Conservation (phyloP, 2,329 filamentous ascomycete genomes). For the Botryotinia narcissicola region DNA sequence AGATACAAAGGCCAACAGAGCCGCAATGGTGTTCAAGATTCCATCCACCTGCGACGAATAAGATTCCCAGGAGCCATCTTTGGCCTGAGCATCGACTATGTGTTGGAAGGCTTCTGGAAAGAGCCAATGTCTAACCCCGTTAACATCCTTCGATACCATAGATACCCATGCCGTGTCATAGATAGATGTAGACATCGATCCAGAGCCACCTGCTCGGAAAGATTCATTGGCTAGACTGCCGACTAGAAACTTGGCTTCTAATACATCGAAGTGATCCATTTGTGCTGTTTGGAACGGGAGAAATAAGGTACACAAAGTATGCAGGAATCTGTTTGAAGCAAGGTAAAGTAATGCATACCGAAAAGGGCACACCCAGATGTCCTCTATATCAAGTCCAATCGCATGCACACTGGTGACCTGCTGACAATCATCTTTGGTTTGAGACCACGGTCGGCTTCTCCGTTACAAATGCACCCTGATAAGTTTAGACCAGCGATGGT, state of each 20-base stretch:
- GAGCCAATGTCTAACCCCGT: background rate
- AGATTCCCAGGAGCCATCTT: background rate
- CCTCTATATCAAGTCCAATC: background rate
- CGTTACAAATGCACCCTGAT: background rate
- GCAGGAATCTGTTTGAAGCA: background rate
- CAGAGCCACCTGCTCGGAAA: background rate
- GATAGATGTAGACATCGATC: slow-evolving; percentile 2
- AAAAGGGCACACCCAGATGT: too few relatives aligned
- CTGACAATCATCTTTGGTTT: background rate
- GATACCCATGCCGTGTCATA: slow-evolving; percentile 15
- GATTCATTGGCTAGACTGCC: background rate
- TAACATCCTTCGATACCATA: background rate
- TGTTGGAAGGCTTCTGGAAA: background rate
- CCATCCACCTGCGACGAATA: slow-evolving; percentile 5
- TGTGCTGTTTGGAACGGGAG: background rate
- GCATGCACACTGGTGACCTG: background rate
- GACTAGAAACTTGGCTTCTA: background rate
- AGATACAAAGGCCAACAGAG: slow-evolving; percentile 13
- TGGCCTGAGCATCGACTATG: background rate
- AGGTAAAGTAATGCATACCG: background rate
- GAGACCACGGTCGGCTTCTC: background rate
- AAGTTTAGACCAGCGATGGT: background rate
- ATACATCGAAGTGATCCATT: background rate
- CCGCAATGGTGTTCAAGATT: slow-evolving; percentile 14
- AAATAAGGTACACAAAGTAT: background rate